Base-by-base conservation (phyloP, 371 early-diverging fungal species). In the Rhizomucor pusillus region DNA sequence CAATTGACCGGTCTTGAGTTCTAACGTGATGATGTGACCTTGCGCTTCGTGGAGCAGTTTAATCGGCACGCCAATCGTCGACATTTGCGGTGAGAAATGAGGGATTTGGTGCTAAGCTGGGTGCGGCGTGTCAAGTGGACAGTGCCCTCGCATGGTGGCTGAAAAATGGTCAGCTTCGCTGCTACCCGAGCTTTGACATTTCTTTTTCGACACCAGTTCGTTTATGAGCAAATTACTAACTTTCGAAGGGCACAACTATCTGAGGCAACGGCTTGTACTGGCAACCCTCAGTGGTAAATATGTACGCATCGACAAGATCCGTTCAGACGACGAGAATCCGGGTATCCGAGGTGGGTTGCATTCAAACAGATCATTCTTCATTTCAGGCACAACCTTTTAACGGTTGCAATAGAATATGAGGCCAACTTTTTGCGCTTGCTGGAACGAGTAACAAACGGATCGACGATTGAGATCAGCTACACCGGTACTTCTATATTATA, bases 31-130 rank as follows among this genome's bases (percentile, higher is more conserved):
- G 52, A 94, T 87, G 71, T 97, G 97, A 69, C 97, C 98, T 70
- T 90, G 88, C 67, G 95, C 88, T 88, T 99, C 98, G 72, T 99
- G 97, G 57, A 99, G 86, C 55, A 98, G 85, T 85, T 97, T 94
- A 62, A 95, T 88, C 34, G 94, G 94, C 54, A 94, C 92, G 40
- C 96, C 96, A 60, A 95, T 91, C 24, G 92, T 57, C 23, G 57
- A 57, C 57, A 57, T 29, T 41, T 16, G 14, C 11, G 19, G 29
- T 5, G 29, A 7, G 29, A 7, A 7, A 29, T 5, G 29, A 29
- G 29, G 29, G 29, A 29, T 29, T 29, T 7, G n/a, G n/a, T n/a
- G n/a, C n/a, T n/a, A n/a, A 29, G 7, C 29, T 7, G 7, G 7
- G 29, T 5, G 29, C 29, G 29, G 29, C 29, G 29, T 29, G 29